These are phyloP conservation scores for Pterula multifida DNA, from an alignment of 1,284 basidiomycete genomes.

Conservation along the genomic window DNA sequence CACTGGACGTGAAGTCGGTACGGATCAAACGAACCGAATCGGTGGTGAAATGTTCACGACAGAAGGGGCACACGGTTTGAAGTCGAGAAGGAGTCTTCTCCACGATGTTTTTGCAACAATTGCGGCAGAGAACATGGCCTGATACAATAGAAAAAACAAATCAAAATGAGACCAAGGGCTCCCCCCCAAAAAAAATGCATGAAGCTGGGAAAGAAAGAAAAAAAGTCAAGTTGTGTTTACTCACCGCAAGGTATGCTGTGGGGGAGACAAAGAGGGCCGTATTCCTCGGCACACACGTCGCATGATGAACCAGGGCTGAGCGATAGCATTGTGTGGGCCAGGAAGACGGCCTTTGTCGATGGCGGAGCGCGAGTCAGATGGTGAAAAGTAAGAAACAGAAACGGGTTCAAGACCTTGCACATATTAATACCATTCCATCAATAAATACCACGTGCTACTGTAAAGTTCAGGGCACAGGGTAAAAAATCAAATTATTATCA, in stretches of 20 bases:
- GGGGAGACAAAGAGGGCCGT: slow-evolving; percentile 55
- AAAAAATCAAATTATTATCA: neutral
- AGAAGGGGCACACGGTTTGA: slow-evolving; percentile 66
- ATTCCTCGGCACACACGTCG: slow-evolving; percentile 80
- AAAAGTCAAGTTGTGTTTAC: slow-evolving; percentile 16
- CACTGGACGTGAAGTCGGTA: slow-evolving; percentile 55
- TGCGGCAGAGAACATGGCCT: slow-evolving; percentile 69
- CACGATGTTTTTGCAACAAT: slow-evolving; percentile 64
- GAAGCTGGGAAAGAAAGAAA: neutral
- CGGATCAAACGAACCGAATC: slow-evolving; percentile 63
- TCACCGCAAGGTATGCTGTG: slow-evolving; percentile 70
- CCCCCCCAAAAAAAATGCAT: slow-evolving; percentile 9
- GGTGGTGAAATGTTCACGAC: slow-evolving; percentile 56
- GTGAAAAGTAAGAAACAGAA: slow-evolving; percentile 1
- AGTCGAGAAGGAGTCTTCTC: slow-evolving; percentile 62
- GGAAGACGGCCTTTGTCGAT: slow-evolving; percentile 10
- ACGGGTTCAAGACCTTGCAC: neutral
- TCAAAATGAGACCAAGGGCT: slow-evolving; percentile 15
- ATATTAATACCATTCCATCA: slow-evolving; percentile 1
- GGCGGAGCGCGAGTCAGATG: slow-evolving; percentile 7
- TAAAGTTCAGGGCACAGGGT: slow-evolving; percentile 1
- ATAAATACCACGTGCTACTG: neutral
- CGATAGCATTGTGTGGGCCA: slow-evolving; percentile 44
- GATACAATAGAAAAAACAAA: slow-evolving; percentile 13
- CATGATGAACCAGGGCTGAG: slow-evolving; percentile 67